Evolutionary conservation across 441 rosid genomes (phyloP).

Genomic region (Aquilaria agallochum): DNA sequence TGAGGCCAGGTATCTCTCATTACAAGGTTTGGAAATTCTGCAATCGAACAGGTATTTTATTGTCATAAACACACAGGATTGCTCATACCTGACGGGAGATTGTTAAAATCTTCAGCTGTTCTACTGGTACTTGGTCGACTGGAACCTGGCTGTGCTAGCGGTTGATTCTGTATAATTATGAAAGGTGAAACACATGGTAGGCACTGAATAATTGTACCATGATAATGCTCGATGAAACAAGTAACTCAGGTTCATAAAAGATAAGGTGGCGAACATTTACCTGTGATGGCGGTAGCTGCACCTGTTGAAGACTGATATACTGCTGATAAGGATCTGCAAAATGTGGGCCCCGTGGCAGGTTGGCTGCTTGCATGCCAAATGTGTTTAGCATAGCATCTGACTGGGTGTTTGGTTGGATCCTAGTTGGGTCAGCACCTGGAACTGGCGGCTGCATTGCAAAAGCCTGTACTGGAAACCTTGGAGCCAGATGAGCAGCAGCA

Average conservation of each 20-base stretch:
- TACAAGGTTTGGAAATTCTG: too few species aligned
- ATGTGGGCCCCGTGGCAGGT: constrained; percentile 34
- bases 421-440: constrained; percentile 50
- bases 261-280: constrained; percentile 24
- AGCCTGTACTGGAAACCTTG: constrained; percentile 53
- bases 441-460: constrained; percentile 48
- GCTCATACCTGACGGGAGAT: constrained; percentile 40
- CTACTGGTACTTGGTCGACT: constrained; percentile 46
- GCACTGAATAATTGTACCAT: background rate
- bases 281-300: constrained; percentile 54
- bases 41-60: too few species aligned
- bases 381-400: constrained; percentile 38
- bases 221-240: background rate
- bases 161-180: constrained; percentile 39
- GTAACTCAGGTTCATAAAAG: constrained; percentile 2
- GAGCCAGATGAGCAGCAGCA: constrained; percentile 46
- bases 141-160: constrained; percentile 39
- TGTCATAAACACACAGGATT: background rate
- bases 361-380: constrained; percentile 35
- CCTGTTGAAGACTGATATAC: constrained; percentile 47
- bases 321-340: constrained; percentile 71
- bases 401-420: constrained; percentile 41
- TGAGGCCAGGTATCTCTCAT: too few species aligned
- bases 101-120: constrained; percentile 41
- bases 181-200: background rate